Evolutionary conservation across 805 yeast species (phyloP), one percentile per base, ranked within the genome.

Genomic region (Cyberlindnera misumaiensis): DNA sequence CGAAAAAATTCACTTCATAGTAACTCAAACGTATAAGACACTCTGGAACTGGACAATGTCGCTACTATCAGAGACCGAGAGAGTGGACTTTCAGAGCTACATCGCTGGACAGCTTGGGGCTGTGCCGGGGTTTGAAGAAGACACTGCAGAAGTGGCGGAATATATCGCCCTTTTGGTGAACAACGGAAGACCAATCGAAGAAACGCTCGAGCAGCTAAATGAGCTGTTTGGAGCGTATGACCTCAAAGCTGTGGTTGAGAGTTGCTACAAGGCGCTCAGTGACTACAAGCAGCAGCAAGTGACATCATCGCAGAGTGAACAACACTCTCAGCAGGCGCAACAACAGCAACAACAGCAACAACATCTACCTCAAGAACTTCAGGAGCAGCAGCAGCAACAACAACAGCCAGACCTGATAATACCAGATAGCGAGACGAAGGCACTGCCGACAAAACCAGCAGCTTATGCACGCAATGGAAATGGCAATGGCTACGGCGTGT

Each of bases 141-240:
- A 75, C 49, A 67, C 72, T 18, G 66, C 62, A 32, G 81, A 79
- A 48, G 78, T 80, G 30, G 84, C 93, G 11, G 93, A 83, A 58
- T 83, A 74, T 52, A 76, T 83, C 40, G 70, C 78, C n/a, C 71
- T 82, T 32, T 64, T 83, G 57, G 80, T 83, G 44, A 78, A 80
- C 11, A 81, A 80, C 47, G 78, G 80, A 49, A 77, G 80, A 51
- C 63, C 76, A 5, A 72, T 80, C 11, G 68, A 65, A 13, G 83
- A 78, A 38, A 79, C 83, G 27, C 69, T 72, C 14, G 62, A 60
- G 14, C 93, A 83, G 52, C 67, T 84, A 24, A 64, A 73, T 27
- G 72, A 75, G 32, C 62, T 83, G 36, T 77, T 81, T 44, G 82
- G 80, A 38, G 71, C 73, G 4, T 75, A 74, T 6, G 74, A 81